Conservation (phyloP, 352 stramenopile genomes). For the Phytophthora sp. region DNA sequence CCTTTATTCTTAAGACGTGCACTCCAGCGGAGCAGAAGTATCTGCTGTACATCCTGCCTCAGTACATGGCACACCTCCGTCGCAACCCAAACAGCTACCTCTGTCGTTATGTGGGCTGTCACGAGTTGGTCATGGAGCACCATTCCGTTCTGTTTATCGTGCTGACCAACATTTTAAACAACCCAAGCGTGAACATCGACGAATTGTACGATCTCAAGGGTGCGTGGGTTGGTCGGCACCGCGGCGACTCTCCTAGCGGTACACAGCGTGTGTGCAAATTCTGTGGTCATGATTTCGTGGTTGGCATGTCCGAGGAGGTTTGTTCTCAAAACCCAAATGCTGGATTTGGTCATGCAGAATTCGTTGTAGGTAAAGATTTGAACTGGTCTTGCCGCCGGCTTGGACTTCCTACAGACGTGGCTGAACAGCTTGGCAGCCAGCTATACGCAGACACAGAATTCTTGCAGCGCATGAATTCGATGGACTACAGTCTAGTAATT, state of each 20-base stretch:
- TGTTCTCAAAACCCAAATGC: slow-evolving; percentile 71
- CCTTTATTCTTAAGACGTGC: slow-evolving; percentile 91
- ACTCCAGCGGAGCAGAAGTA: slow-evolving; percentile 84
- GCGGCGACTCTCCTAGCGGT: slow-evolving; percentile 59
- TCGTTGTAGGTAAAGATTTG: slow-evolving; percentile 87
- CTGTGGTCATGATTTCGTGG: slow-evolving; percentile 86
- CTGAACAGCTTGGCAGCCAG: slow-evolving; percentile 80
- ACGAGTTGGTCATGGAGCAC: slow-evolving; percentile 88
- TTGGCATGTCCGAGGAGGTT: slow-evolving; percentile 83
- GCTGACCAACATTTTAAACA: slow-evolving; percentile 90
- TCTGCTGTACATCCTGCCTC: slow-evolving; percentile 84
- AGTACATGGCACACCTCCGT: slow-evolving; percentile 86
- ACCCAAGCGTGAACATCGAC: slow-evolving; percentile 83
- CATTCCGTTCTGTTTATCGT: slow-evolving; percentile 89
- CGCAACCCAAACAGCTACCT: slow-evolving; percentile 89
- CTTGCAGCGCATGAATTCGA: slow-evolving; percentile 95
- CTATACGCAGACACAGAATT: slow-evolving; percentile 93
- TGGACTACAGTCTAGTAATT: slow-evolving; percentile 97
- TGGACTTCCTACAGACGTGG: slow-evolving; percentile 70
- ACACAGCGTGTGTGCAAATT: slow-evolving; percentile 88
- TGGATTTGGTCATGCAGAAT: slow-evolving; percentile 73
- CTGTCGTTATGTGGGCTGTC: slow-evolving; percentile 88
- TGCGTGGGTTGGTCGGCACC: slow-evolving; percentile 89
- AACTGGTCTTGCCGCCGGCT: slow-evolving; percentile 87
- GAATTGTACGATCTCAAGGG: slow-evolving; percentile 92